Conservation (phyloP, 257 asterid genomes). For the Capsicum pubescens region DNA sequence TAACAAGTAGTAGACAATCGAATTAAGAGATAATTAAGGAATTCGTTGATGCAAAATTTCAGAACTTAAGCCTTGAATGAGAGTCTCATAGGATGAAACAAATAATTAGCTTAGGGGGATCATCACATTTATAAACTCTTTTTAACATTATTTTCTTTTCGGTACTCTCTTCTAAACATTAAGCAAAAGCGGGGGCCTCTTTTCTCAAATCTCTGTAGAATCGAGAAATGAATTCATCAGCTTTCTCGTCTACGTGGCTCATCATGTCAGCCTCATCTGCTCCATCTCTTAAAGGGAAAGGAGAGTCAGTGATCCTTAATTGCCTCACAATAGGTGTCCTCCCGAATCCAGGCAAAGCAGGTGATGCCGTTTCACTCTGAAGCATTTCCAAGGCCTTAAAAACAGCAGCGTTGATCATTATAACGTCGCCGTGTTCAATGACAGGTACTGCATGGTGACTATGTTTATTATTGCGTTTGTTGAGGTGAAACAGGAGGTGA, state of each 20-base stretch:
- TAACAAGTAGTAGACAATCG: background rate
- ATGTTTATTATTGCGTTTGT: slow-evolving; percentile 32
- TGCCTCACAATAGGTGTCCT: slow-evolving; percentile 49
- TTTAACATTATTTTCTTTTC: background rate
- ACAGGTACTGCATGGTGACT: slow-evolving; percentile 33
- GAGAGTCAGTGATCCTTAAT: slow-evolving; percentile 47
- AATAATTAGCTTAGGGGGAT: background rate
- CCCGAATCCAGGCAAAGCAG: slow-evolving; percentile 49
- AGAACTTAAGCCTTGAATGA: background rate
- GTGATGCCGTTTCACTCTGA: slow-evolving; percentile 47
- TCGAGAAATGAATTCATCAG: slow-evolving; percentile 40
- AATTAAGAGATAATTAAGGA: background rate
- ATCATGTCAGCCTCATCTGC: slow-evolving; percentile 19
- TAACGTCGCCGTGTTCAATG: slow-evolving; percentile 27
- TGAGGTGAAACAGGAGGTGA: slow-evolving; percentile 46
- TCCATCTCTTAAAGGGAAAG: slow-evolving; percentile 31
- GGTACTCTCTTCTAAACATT: background rate
- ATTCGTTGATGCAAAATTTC: background rate
- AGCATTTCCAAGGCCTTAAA: slow-evolving; percentile 52
- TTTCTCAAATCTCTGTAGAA: slow-evolving; percentile 40
- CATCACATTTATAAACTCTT: background rate
- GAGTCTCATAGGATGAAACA: background rate
- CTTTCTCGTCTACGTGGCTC: slow-evolving; percentile 36
- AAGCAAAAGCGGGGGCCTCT: background rate
- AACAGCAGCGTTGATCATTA: slow-evolving; percentile 37